Evolutionary conservation across 805 yeast species (phyloP).

Genomic region (Saturnispora galanensis): DNA sequence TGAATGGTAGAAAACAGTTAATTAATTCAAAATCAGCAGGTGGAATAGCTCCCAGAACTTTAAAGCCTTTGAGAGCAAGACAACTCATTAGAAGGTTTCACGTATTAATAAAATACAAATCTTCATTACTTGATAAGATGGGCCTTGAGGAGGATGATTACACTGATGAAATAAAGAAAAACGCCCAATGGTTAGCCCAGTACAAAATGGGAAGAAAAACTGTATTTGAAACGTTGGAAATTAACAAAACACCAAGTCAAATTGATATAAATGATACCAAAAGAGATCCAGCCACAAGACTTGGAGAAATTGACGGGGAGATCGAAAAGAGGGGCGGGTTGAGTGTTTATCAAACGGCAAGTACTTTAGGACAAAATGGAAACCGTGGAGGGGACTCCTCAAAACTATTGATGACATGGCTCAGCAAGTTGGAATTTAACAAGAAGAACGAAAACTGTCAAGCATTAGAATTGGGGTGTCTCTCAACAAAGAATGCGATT

Average conservation of each 20-base stretch:
- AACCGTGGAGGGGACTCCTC: slow-evolving; percentile 91
- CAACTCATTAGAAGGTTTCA: slow-evolving; percentile 73
- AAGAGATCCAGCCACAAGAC: slow-evolving; percentile 17
- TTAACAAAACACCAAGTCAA: slow-evolving; percentile 19
- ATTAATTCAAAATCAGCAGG: too few species aligned
- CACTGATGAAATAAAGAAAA: slow-evolving; percentile 9
- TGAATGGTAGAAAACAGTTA: too few species aligned
- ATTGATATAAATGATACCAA: slow-evolving; percentile 4
- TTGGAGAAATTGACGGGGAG: slow-evolving; percentile 55
- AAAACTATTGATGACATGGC: slow-evolving; percentile 66
- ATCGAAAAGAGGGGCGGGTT: slow-evolving; percentile 64
- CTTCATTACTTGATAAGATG: slow-evolving; percentile 26
- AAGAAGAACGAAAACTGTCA: background rate
- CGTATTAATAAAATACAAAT: slow-evolving; percentile 49
- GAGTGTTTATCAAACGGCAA: slow-evolving; percentile 72
- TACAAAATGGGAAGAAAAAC: slow-evolving; percentile 12
- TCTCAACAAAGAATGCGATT: slow-evolving; percentile 58
- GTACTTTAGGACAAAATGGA: slow-evolving; percentile 69
- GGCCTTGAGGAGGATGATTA: slow-evolving; percentile 5
- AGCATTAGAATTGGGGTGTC: slow-evolving; percentile 76
- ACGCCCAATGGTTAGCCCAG: background rate
- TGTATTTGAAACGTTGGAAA: slow-evolving; percentile 12
- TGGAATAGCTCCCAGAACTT: slow-evolving; percentile 29
- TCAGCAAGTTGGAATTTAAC: slow-evolving; percentile 20
- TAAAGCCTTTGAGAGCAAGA: slow-evolving; percentile 65